Base-by-base conservation (phyloP, 73 alveolate species). In the Paramecium biaurelia region DNA sequence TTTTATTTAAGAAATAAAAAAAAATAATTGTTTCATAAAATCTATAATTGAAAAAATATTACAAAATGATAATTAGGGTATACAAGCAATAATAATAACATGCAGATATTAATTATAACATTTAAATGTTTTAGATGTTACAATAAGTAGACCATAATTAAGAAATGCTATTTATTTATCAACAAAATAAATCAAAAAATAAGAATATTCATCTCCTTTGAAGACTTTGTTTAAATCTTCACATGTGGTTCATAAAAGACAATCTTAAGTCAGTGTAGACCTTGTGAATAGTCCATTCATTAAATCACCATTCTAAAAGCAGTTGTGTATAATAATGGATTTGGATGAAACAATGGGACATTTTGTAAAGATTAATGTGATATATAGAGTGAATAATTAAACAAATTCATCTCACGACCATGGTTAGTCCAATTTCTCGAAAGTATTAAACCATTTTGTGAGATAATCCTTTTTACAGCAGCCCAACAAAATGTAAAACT, bases 341-440 rank as follows among this genome's bases (percentile, higher is more conserved):
- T 30, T 59, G 35, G 82, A 59, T 59, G 82, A 59, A 30, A 59
- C 82, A 2, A 26, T 59, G 82, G 82, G 82, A 20, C 82, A 59
- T 59, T 59, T n/a, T 59, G 82, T 59, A 59, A 0, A 15, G 24
- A 12, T 47, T 47, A 3, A 1, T 47, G 8, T n/a, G 26, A 47
- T n/a, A 15, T 47, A 3, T 47, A 47, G 59, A 47, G 23, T 47
- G 59, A 47, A 47, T 12, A 47, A n/a, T 47, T 59, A 9, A 30
- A 30, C 5, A 24, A 30, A 12, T 59, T 59, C 43, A 59, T 30
- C 10, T 30, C n/a, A 18, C 0, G 82, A 59, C 82, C 82, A 59
- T 24, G 82, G 42, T 59, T 59, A 30, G 3, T 14, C n/a, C 45
- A 59, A 59, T 59, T 59, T 59, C 37, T 59, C 20, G 45, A 59